A percentile compares a stretch with the other conserved stretches of the same genome.
Evolutionary conservation across 164 flowering plant genomes (phyloP).

Genomic region (Magnolia officinalis): DNA sequence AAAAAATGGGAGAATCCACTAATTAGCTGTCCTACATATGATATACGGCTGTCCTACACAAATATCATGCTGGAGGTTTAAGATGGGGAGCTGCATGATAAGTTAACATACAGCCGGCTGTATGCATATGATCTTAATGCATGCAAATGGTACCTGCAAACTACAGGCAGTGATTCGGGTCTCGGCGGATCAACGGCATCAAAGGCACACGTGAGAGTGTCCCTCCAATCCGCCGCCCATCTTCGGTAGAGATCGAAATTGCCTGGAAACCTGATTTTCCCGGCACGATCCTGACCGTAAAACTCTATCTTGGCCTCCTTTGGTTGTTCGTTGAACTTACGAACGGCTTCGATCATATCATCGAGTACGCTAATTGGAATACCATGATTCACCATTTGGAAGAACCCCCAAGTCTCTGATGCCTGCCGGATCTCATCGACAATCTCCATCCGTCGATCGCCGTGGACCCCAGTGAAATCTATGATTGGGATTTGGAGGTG

Average conservation of each 20-base stretch:
- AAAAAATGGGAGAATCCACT: too few relatives aligned
- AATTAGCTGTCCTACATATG: too few relatives aligned
- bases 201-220: constrained; percentile 18
- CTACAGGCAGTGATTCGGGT: constrained; percentile 28
- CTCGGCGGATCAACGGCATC: constrained; percentile 17
- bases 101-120: background rate
- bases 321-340: constrained; percentile 37
- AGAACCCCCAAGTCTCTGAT: constrained; percentile 43
- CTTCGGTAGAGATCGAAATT: constrained; percentile 29
- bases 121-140: background rate
- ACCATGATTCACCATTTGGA: constrained; percentile 53
- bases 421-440: constrained; percentile 29
- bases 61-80: background rate
- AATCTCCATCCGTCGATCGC: constrained; percentile 16
- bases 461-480: constrained; percentile 22
- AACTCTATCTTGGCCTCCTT: constrained; percentile 28
- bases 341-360: constrained; percentile 31
- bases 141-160: constrained; percentile 27
- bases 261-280: constrained; percentile 19
- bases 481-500: constrained; percentile 21
- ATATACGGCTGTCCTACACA: background rate
- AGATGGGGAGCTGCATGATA: background rate
- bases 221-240: constrained; percentile 34
- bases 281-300: constrained; percentile 28
- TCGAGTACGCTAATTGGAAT: constrained; percentile 31